A percentile compares a stretch with the other conserved stretches of the same genome.
Conservation (phyloP, 2,329 filamentous ascomycete genomes). For the Diplocarpon mali region DNA sequence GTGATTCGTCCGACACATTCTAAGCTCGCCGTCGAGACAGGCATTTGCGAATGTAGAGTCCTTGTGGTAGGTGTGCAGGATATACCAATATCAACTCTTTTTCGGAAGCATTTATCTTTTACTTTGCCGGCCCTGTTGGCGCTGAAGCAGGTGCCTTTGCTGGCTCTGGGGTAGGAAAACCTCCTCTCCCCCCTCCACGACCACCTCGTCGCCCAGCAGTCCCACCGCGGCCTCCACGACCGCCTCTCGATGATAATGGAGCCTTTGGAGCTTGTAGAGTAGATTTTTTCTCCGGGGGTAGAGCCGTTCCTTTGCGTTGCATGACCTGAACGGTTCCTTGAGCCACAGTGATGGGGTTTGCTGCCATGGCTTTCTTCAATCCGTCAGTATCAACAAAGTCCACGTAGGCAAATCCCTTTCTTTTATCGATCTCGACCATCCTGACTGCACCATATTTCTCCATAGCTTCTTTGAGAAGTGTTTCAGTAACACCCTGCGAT, state of each 20-base stretch:
- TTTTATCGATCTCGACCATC: constrained; percentile 84
- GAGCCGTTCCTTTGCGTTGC: constrained; percentile 71
- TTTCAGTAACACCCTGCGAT: constrained; percentile 83
- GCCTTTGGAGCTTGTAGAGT: constrained; percentile 18
- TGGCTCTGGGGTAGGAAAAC: not conserved
- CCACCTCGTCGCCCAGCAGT: constrained; percentile 7
- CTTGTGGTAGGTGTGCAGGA: not conserved
- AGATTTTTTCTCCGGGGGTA: constrained; percentile 72
- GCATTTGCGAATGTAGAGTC: not conserved
- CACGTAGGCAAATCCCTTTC: constrained; percentile 89
- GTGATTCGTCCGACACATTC: too few species aligned
- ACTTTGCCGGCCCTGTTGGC: constrained; percentile 23
- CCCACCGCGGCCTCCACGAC: constrained; percentile 16
- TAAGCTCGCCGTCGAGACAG: too few species aligned
- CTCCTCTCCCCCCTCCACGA: constrained; percentile 8
- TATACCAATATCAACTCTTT: too few species aligned
- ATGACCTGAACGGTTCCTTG: constrained; percentile 80
- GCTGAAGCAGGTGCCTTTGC: constrained; percentile 13
- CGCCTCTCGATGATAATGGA: constrained; percentile 5
- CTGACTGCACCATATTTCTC: constrained; percentile 62
- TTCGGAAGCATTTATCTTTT: not conserved
- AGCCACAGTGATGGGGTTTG: constrained; percentile 71
- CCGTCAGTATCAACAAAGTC: constrained; percentile 68
- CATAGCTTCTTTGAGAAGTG: constrained; percentile 64
- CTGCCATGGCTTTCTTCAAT: constrained; percentile 67